Base-by-base conservation (phyloP, 768 basidiomycete species). In the Psilocybe subaeruginosa region DNA sequence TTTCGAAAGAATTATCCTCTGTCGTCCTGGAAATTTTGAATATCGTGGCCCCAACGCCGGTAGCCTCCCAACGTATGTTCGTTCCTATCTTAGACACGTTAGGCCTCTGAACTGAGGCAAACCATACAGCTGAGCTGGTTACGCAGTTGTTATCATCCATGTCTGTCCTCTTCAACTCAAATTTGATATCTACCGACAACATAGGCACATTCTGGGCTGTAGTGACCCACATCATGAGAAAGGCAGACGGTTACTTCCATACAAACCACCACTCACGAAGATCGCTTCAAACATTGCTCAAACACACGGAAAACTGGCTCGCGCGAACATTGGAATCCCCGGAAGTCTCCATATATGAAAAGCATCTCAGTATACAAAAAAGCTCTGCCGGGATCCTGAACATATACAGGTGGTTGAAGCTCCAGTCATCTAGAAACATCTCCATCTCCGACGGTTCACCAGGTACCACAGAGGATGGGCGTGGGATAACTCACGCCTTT, bases 21-120 rank as follows among this genome's bases (percentile, higher is more conserved):
- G 51, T 60, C 8, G 46, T 57, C 12, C 33, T 64, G 17, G 63
- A 64, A 52, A 56, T 56, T 14, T 48, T 64, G 12, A 52, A 56
- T 17, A 37, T 64, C 17, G 59, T 57, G 3, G 31, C 41, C 27
- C 53, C 62, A 8, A 49, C 33, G n/a, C 29, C 53, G 9, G 35
- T 31, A 31, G 19, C 55, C 6, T 41, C 63, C 12, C 30, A 56
- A 30, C 46, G 63, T 64, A 17, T 52, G 54, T 27, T n/a, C 19
- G 1, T 19, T 27, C 33, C 35, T 6, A 33, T 50, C 19, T 19
- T 19, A 19, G 19, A 19, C 14, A 29, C 4, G 14, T 11, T 33
- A 17, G 16, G 8, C 11, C 35, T 3, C 33, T 17, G 33, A 35
- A 16, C 14, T 39, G 48, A 31, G 7, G 41, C 16, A 8, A 19